These are phyloP conservation scores for Magnolia changhungtana DNA, from an alignment of 164 flowering plant genomes.

Conservation along the genomic window DNA sequence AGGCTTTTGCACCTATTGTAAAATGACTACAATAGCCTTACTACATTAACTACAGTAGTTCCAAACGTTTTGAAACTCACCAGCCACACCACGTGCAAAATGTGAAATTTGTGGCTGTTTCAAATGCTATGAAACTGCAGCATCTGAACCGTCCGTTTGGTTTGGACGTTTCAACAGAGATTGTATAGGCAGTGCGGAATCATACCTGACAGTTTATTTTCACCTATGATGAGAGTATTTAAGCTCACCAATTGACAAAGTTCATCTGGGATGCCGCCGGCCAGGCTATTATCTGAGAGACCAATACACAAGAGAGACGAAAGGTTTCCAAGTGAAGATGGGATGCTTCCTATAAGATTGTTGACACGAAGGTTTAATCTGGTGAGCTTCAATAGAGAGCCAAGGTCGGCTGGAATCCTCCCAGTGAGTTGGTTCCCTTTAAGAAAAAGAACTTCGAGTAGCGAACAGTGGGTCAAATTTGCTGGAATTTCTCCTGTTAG, in stretches of 20 bases:
- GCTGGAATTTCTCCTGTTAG: constrained; percentile 10
- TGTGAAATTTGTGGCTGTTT: no score
- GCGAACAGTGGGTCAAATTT: constrained; percentile 6
- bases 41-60: no score
- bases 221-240: not conserved
- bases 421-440: not conserved
- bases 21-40: no score
- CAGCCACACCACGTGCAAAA: no score
- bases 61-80: no score
- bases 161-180: no score
- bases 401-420: not conserved
- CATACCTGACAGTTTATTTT: not conserved
- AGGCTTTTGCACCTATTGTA: no score
- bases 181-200: not conserved
- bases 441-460: not conserved
- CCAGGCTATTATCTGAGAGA: not conserved
- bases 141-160: no score
- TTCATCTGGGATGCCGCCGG: not conserved
- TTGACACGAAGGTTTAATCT: not conserved
- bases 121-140: no score
- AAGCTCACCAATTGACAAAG: not conserved
- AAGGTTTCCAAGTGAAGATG: not conserved
- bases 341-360: not conserved
- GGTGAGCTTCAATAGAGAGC: not conserved
- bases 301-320: not conserved